Base-by-base conservation (phyloP, 179 eudicot species). In the Pouteria campechiana region DNA sequence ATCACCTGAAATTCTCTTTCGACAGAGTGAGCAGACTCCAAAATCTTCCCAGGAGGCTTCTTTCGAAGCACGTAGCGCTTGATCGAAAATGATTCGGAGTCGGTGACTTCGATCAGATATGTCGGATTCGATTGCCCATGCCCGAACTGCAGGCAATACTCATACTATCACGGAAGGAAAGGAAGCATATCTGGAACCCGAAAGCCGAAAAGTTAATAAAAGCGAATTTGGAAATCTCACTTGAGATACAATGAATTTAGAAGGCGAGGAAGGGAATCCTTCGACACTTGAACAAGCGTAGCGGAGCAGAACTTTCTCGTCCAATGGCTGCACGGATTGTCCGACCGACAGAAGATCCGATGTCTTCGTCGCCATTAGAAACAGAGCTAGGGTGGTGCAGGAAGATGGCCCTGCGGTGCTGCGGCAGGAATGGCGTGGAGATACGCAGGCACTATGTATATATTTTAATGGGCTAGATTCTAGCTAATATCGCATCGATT, bases 91-190 rank as follows among this genome's bases (percentile, higher is more conserved):
- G 69, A 55, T 31, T 70, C 72, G 3, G 44, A 50, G n/a, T n/a
- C n/a, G 27, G 54, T 61, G 32, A 86, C 74, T 60, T 86, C 92
- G 63, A 90, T 37, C 25, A 79, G 78, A 57, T 63, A 90, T 12
- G 98, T 90, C 5, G 98, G 98, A 46, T 90, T 90, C 9, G 98
- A 90, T 54, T 90, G 98, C 1, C 98, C 98, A 50, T 90, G 84
- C 57, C 96, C 98, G 65, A 90, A 90, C 98, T 90, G 72, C n/a
- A n/a, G n/a, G n/a, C n/a, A n/a, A n/a, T n/a, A 51, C 1, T 12
- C 0, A 20, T 32, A 53, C 25, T 6, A 34, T 43, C 6, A 41
- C 20, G 4, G 7, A 22, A 13, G 22, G 8, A 53, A 34, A 9
- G 2, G 1, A 29, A 30, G 16, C 31, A 7, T 32, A 17, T 57